phyloP scores from a whole-genome alignment of 192 early-diverging fungal genomes.

The Oehlia diaphana region DNA sequence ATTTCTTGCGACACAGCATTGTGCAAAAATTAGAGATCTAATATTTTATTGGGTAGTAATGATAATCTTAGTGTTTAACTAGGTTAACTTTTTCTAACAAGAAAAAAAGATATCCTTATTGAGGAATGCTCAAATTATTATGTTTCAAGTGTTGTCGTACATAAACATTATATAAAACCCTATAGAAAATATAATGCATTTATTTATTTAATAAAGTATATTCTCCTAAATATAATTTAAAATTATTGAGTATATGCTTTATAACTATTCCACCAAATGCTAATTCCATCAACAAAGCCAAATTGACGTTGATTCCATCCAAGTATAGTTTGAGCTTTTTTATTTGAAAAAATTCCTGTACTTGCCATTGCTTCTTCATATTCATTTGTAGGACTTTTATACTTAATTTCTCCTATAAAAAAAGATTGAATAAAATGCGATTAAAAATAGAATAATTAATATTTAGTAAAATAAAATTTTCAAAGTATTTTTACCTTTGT shows the following conservation, averaged over 20 bases:
- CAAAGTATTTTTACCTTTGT: constrained; percentile 11
- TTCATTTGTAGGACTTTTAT: neutral
- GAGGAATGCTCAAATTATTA: too few relatives aligned
- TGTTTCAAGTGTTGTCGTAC: too few relatives aligned
- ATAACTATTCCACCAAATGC: constrained; percentile 17
- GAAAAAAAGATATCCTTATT: too few relatives aligned
- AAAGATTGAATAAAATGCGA: neutral
- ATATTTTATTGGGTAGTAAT: too few relatives aligned
- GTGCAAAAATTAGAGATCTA: too few relatives aligned
- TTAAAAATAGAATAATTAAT: neutral
- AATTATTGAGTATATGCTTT: neutral
- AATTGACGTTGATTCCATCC: constrained; percentile 32
- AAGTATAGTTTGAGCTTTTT: constrained; percentile 28
- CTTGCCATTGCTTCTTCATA: constrained; percentile 3
- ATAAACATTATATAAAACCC: too few relatives aligned
- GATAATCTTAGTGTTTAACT: too few relatives aligned
- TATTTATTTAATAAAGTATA: neutral
- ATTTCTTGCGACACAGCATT: too few relatives aligned
- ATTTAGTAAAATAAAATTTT: neutral
- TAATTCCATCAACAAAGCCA: constrained; percentile 27
- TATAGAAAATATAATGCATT: neutral
- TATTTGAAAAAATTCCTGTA: constrained; percentile 3
- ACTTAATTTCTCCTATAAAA: constrained; percentile 2
- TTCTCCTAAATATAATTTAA: neutral
- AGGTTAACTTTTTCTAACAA: too few relatives aligned